Base-by-base conservation (phyloP, 139 green algal species). In the Zygnema cylindricum region DNA sequence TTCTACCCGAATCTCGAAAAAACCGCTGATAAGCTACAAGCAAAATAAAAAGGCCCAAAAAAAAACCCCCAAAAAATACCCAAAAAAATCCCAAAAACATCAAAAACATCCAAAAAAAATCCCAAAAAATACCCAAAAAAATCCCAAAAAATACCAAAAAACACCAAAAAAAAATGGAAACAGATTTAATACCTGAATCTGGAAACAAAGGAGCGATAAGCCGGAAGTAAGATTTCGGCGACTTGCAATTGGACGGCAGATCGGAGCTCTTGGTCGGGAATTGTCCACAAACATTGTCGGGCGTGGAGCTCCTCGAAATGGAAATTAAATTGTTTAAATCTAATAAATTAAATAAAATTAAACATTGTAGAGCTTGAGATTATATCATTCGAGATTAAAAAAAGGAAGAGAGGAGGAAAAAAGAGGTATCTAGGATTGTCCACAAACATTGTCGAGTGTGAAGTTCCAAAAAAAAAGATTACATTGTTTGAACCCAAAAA, bases 391-490 rank as follows among this genome's bases (percentile, higher is more conserved):
- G n/a, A n/a, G n/a, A n/a, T n/a, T n/a, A n/a, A n/a, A n/a, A n/a
- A n/a, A n/a, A n/a, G n/a, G n/a, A n/a, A n/a, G n/a, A n/a, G n/a
- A n/a, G n/a, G n/a, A n/a, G n/a, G n/a, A n/a, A n/a, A n/a, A n/a
- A n/a, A n/a, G n/a, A n/a, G n/a, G n/a, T n/a, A n/a, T 92, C 88
- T 39, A 83, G 84, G 39, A 92, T 92, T 69, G 38, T 32, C 88
- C 88, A 92, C 84, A 81, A 11, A 11, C n/a, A 55, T 33, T 92
- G 88, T 39, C 30, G 0, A 0, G 23, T 3, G 39, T 91, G 32
- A 38, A 92, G 1, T 0, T 90, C 0, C 40, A 90, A 82, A 92
- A 76, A 1, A 40, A 41, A 23, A 25, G 0, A 25, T 91, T 92
- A 83, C 90, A 92, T 0, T 43, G 63, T 49, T 91, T 91, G 33